Conservation (phyloP, 768 basidiomycete genomes). For the Mycena vitilis region DNA sequence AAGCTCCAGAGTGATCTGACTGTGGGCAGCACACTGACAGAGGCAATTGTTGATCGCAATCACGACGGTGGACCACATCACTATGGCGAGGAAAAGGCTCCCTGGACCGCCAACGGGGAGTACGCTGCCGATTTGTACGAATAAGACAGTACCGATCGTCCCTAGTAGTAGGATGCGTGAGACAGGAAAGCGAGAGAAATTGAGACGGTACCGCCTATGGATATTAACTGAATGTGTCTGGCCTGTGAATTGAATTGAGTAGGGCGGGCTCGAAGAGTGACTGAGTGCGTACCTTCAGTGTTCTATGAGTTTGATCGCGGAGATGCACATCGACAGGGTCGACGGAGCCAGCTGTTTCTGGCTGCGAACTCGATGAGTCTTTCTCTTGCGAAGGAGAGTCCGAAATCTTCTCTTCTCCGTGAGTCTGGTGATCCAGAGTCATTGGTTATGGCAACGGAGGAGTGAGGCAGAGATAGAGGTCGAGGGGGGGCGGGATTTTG, state of each 20-base stretch:
- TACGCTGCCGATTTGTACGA: slow-evolving; percentile 73
- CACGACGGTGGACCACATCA: slow-evolving; percentile 61
- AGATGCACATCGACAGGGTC: not conserved
- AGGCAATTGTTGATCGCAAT: slow-evolving; percentile 62
- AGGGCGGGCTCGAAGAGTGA: not conserved
- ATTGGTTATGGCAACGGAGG: too few species aligned
- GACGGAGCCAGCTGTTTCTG: not conserved
- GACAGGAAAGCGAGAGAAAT: not conserved
- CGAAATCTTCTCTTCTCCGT: not conserved
- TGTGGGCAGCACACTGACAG: slow-evolving; percentile 43
- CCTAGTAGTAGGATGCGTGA: slow-evolving; percentile 52
- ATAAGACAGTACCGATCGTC: slow-evolving; percentile 80
- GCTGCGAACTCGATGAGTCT: not conserved
- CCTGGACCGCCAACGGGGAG: slow-evolving; percentile 67
- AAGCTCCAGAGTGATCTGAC: slow-evolving; percentile 35
- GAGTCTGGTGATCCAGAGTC: too few species aligned
- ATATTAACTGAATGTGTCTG: slow-evolving; percentile 64
- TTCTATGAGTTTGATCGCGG: slow-evolving; percentile 17
- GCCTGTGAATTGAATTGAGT: slow-evolving; percentile 42
- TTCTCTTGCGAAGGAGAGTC: not conserved
- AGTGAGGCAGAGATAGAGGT: too few species aligned
- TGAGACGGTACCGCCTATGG: slow-evolving; percentile 41
- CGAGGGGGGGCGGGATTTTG: too few species aligned
- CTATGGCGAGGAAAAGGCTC: slow-evolving; percentile 60
- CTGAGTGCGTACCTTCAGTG: slow-evolving; percentile 7